Conservation (phyloP, 495 filamentous ascomycete genomes). For the Trichocladium antarcticum region DNA sequence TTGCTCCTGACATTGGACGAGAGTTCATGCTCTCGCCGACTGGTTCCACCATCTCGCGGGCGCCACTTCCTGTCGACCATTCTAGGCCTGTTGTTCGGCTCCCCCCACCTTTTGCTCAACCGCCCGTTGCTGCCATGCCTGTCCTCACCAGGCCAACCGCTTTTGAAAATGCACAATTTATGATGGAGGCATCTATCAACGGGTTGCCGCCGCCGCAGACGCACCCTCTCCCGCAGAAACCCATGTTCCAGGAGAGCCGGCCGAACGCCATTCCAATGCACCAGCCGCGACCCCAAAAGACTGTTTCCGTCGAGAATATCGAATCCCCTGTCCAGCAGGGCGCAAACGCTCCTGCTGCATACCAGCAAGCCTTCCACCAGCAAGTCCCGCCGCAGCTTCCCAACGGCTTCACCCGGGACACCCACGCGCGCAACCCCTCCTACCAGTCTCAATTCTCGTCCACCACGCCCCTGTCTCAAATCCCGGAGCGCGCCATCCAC, state of each 20-base stretch:
- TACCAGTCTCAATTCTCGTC: constrained; percentile 63
- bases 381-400: constrained; percentile 68
- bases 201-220: constrained; percentile 45
- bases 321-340: constrained; percentile 66
- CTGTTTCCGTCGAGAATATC: constrained; percentile 88
- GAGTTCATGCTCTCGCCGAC: constrained; percentile 66
- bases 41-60: constrained; percentile 61
- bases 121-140: constrained; percentile 21
- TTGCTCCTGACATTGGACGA: constrained; percentile 63
- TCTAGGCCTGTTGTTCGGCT: constrained; percentile 75
- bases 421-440: constrained; percentile 60
- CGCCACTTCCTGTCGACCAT: constrained; percentile 48
- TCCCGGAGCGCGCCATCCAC: constrained; percentile 88
- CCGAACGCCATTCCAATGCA: constrained; percentile 76
- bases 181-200: constrained; percentile 31
- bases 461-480: constrained; percentile 85
- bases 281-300: constrained; percentile 89
- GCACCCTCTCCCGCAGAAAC: constrained; percentile 57
- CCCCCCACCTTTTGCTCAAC: constrained; percentile 48
- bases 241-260: constrained; percentile 66
- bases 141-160: constrained; percentile 11
- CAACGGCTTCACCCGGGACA: constrained; percentile 45
- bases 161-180: constrained; percentile 4
- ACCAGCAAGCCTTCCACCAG: constrained; percentile 84
- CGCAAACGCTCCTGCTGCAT: constrained; percentile 50